phyloP scores from a whole-genome alignment of 139 green algal species.

The Chlamydomonas sp. region DNA sequence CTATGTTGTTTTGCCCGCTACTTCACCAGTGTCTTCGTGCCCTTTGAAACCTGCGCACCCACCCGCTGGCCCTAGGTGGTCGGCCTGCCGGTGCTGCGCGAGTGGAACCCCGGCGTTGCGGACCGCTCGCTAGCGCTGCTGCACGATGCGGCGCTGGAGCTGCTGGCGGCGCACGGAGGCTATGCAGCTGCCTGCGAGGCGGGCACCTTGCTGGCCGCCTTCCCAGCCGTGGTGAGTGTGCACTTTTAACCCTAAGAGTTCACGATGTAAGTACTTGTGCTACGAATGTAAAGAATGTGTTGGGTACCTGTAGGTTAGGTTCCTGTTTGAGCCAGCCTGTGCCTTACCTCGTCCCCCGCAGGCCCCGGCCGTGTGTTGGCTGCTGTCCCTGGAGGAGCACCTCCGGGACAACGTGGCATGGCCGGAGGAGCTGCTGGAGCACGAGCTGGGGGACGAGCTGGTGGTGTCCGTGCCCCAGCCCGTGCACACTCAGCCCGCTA shows the following conservation, averaged over 20 bases:
- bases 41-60: too few species aligned
- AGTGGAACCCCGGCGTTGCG: slow-evolving; percentile 7
- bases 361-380: slow-evolving; percentile 16
- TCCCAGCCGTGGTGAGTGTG: neutral
- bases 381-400: slow-evolving; percentile 26
- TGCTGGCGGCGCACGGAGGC: slow-evolving; percentile 11
- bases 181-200: slow-evolving; percentile 3
- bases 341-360: neutral
- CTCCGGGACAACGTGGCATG: neutral
- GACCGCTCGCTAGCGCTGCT: neutral
- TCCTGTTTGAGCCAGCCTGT: neutral
- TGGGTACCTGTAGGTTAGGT: neutral
- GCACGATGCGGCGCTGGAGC: neutral
- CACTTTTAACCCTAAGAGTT: neutral
- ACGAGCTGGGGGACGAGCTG: slow-evolving; percentile 31
- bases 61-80: neutral
- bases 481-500: neutral
- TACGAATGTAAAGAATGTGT: neutral
- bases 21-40: too few species aligned
- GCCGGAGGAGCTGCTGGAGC: neutral
- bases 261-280: too few species aligned
- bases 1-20: too few species aligned
- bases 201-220: slow-evolving; percentile 15
- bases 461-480: neutral
- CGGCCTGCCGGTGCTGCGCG: neutral